Base-by-base conservation (phyloP, 2,329 filamentous ascomycete genomes). In the Drechslerella coelobrocha region DNA sequence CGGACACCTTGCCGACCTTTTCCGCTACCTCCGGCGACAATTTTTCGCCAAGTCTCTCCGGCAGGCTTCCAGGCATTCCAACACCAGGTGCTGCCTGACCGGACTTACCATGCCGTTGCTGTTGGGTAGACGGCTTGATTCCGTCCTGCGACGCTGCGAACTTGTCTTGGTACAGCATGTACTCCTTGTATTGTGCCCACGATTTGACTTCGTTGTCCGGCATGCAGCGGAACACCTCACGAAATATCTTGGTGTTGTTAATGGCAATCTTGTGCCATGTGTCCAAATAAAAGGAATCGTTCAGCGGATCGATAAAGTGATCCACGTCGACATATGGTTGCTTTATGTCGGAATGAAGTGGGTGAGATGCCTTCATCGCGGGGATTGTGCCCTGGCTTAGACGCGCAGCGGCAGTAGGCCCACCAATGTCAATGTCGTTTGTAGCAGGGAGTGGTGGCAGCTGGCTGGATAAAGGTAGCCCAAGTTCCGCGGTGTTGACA, bases 201-300 rank as follows among this genome's bases (percentile, higher is more conserved):
- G 89, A 93, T 73, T 87, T 88, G 24, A 96, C 94, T 77, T 97
- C 91, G 55, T 88, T 97, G 78, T 99, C 94, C 0, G 94, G 94
- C 90, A 96, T 95, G 79, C 92, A 97, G 50, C 92, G 88, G 82
- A 99, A 99, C 7, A 99, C 93, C 72, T 89, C 87, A 29, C 94
- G 89, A 81, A 90, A 99, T 51, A 99, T 85, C 77, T 92, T 93
- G 2, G 94, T 99, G 78, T 99, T 99, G 81, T 97, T 97, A 73
- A 89, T 87, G 0, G 94, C 94, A 57, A 92, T 87, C 17, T 87
- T 84, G 73, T 89, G 88, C 95, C 95, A 99, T 1, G 91, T 87
- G 72, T 96, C 90, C 48, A 94, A 86, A 77, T 91, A 90, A 79
- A 99, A 99, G 1, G 84, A 81, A 59, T 91, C 84, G 65, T 88